Conservation (phyloP, 257 asterid genomes). For the Solanum boliviense region DNA sequence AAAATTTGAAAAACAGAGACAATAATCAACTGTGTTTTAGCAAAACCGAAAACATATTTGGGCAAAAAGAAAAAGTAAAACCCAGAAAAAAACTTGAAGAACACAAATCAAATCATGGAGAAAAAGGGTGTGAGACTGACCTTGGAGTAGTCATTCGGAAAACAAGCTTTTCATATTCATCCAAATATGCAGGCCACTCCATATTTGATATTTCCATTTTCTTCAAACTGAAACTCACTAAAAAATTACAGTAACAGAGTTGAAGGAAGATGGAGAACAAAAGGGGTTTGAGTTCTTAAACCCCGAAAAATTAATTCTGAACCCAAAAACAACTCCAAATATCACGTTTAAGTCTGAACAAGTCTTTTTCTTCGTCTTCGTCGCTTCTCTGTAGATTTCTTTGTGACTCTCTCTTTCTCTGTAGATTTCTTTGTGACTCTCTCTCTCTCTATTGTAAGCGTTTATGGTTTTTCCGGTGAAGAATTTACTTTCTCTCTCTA, state of each 20-base stretch:
- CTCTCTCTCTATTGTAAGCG: conserved; percentile 3
- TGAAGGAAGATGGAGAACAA: not conserved
- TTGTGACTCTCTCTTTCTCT: conserved; percentile 15
- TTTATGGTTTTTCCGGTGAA: not conserved
- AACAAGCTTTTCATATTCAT: conserved; percentile 90
- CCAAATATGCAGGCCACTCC: conserved; percentile 73
- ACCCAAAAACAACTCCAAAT: not conserved
- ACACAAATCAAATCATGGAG: not conserved
- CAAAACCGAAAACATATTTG: not conserved
- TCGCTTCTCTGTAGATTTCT: not conserved
- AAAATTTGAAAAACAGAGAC: not conserved
- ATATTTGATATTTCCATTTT: conserved; percentile 8
- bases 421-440: not conserved
- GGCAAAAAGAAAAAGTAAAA: not conserved
- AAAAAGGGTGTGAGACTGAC: conserved; percentile 10
- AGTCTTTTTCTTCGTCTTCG: not conserved
- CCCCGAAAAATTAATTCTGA: not conserved
- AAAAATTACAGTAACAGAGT: not conserved
- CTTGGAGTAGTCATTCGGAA: conserved; percentile 87
- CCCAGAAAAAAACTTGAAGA: not conserved
- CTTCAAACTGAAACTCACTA: not conserved
- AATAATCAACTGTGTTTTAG: not conserved
- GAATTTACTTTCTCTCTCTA: not conserved
- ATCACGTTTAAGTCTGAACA: not conserved
- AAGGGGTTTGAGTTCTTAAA: not conserved